Base-by-base conservation (phyloP, 164 flowering plant species). In the Nymphaea thermarum region DNA sequence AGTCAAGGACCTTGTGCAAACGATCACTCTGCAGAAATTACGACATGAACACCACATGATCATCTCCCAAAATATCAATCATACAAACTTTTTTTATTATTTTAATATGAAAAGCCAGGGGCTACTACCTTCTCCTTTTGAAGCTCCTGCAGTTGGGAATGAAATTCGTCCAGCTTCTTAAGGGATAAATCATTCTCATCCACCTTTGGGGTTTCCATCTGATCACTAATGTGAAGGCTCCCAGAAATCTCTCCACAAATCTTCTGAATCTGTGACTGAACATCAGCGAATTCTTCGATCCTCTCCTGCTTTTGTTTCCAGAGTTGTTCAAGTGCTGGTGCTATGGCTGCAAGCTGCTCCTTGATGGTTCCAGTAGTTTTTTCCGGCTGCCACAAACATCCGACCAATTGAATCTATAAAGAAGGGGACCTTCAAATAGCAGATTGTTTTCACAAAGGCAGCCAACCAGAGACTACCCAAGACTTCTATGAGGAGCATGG, bases 221-320 rank as follows among this genome's bases (percentile, higher is more conserved):
- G 77, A 57, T 87, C 87, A 64, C 51, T 75, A 61, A 76, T 53
- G 67, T 74, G 78, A 67, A 78, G 67, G 55, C 75, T 82, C 66
- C 96, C 96, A 65, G 91, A 77, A 78, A 94, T 91, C 80, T 94
- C 98, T 59, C 86, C 91, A 73, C 86, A 80, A 47, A 94, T 87
- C 70, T 85, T 87, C 66, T 90, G 87, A 75, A 93, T 91, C 67
- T 91, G 94, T 17, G 84, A 82, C 71, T 80, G 96, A 4, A 91
- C 93, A 77, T 90, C 94, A 65, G 83, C 82, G 72, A 94, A 90
- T 62, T 86, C 93, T 69, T 77, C 86, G 10, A 86, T 71, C 77
- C 93, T 85, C 74, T 89, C 96, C 47, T 85, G 90, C 72, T 91
- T 94, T 77, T 82, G 88, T 68, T 84, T 77, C 88, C 88, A 85